These are phyloP conservation scores for Xylaria curta DNA, from an alignment of 495 filamentous ascomycete species.

Conservation along the genomic window DNA sequence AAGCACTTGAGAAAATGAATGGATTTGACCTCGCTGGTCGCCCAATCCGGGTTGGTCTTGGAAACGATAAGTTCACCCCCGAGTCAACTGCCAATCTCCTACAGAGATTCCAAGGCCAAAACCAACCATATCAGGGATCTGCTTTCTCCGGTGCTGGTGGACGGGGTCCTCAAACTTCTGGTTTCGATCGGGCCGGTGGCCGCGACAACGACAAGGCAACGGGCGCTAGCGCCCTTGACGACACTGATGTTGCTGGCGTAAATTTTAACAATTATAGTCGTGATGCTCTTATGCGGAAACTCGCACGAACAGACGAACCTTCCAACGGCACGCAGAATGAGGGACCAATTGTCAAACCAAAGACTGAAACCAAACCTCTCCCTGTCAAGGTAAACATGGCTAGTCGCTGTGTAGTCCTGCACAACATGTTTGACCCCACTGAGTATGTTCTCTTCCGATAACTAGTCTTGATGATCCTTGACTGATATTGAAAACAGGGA, in stretches of 20 bases:
- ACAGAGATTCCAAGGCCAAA: slow-evolving; percentile 85
- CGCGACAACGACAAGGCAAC: slow-evolving; percentile 91
- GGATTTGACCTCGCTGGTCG: slow-evolving; percentile 98
- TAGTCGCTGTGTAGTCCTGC: slow-evolving; percentile 90
- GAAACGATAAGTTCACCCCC: slow-evolving; percentile 99
- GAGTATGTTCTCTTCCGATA: slow-evolving; percentile 68
- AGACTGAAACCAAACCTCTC: slow-evolving; percentile 79
- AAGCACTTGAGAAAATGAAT: slow-evolving; percentile 99
- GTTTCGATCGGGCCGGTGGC: slow-evolving; percentile 92
- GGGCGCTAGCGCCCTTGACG: slow-evolving; percentile 93
- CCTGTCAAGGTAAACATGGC: slow-evolving; percentile 90
- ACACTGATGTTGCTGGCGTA: slow-evolving; percentile 96
- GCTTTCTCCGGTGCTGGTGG: slow-evolving; percentile 92
- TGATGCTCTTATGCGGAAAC: slow-evolving; percentile 96
- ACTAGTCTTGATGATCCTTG: slow-evolving; percentile 6
- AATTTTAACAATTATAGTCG: slow-evolving; percentile 99
- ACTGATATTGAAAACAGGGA: slow-evolving; percentile 69
- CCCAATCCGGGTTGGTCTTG: slow-evolving; percentile 97
- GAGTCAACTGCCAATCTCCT: slow-evolving; percentile 91
- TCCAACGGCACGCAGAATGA: slow-evolving; percentile 67
- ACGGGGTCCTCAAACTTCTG: slow-evolving; percentile 84
- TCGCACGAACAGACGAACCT: slow-evolving; percentile 91
- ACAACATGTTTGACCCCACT: slow-evolving; percentile 91
- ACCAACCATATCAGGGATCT: slow-evolving; percentile 88
- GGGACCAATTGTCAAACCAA: slow-evolving; percentile 76